Percentiles rank a stretch among this genome's conserved stretches.
Evolutionary conservation across 2,329 filamentous ascomycete species (phyloP).

Genomic region (Venturia pyrina): DNA sequence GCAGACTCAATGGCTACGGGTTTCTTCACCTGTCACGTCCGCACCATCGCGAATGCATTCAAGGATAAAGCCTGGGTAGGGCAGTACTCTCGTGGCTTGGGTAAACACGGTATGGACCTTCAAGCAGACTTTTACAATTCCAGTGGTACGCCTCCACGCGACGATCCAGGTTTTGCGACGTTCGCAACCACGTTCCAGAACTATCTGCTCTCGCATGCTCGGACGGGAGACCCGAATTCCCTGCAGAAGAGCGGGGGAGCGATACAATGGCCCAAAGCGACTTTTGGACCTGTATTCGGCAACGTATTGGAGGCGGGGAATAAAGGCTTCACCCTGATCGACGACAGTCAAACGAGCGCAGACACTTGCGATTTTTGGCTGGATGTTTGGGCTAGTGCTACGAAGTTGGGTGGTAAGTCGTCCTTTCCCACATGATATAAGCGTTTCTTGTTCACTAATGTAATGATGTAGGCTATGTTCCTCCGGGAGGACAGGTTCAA

Average conservation of each 20-base stretch:
- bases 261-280: neutral
- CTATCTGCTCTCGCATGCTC: conserved; percentile 6
- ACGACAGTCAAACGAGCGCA: neutral
- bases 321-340: neutral
- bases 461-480: neutral
- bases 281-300: neutral
- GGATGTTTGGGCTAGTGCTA: conserved; percentile 5
- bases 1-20: neutral
- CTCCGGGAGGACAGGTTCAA: neutral
- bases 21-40: conserved; percentile 5
- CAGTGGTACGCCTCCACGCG: neutral
- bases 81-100: conserved; percentile 2
- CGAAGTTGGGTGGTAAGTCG: conserved; percentile 4
- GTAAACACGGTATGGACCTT: conserved; percentile 7
- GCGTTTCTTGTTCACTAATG: neutral
- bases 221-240: conserved; percentile 2
- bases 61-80: conserved; percentile 1
- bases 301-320: conserved; percentile 8
- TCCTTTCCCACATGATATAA: neutral
- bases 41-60: neutral
- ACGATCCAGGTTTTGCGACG: neutral
- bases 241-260: neutral
- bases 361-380: conserved; percentile 9
- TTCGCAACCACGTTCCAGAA: conserved; percentile 7
- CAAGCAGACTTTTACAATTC: conserved; percentile 5